phyloP scores from a whole-genome alignment of 495 filamentous ascomycete species.

The Xylaria flabelliformis region DNA sequence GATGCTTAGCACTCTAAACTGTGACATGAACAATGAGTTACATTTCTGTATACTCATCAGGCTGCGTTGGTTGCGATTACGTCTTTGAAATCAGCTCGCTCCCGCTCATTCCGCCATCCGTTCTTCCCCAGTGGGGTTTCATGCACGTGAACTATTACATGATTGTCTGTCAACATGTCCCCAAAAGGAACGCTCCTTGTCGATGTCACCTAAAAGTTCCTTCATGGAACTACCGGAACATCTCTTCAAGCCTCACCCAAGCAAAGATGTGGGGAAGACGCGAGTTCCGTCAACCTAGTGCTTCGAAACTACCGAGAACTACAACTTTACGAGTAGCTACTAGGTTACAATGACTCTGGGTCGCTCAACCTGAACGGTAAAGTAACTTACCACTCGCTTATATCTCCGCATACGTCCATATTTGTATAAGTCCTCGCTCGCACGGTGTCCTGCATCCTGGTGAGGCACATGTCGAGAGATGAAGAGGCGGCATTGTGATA shows the following conservation, averaged over 20 bases:
- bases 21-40: background rate
- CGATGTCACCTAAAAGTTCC: background rate
- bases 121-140: background rate
- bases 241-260: background rate
- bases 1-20: background rate
- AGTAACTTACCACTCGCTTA: conserved; percentile 12
- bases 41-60: background rate
- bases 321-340: background rate
- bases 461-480: background rate
- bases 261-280: conserved; percentile 1
- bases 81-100: background rate
- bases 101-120: background rate
- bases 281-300: background rate
- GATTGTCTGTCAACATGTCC: background rate
- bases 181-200: background rate
- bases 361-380: background rate
- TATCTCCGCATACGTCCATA: too few species aligned
- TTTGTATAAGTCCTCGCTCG: background rate
- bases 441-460: background rate
- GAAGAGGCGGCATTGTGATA: background rate
- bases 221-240: background rate
- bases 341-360: background rate
- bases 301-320: background rate
- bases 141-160: background rate
- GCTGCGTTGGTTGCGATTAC: background rate